Conservation (phyloP, 768 basidiomycete genomes). For the Russula virescens region DNA sequence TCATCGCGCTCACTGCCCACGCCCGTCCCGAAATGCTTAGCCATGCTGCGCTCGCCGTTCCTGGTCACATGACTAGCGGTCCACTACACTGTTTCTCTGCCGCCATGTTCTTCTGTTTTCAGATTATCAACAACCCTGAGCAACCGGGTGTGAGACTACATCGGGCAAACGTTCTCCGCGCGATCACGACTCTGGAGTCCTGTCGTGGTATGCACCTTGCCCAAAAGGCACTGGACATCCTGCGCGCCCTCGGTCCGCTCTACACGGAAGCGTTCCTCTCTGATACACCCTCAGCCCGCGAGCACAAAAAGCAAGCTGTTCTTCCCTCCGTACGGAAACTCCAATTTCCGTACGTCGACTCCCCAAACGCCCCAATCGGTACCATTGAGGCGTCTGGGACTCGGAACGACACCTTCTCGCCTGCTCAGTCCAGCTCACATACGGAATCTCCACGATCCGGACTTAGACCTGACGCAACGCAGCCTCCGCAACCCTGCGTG, state of each 20-base stretch:
- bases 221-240: constrained; percentile 60
- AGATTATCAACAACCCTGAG: constrained; percentile 68
- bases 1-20: constrained; percentile 49
- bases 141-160: constrained; percentile 67
- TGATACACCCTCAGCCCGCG: constrained; percentile 47
- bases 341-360: constrained; percentile 71
- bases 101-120: constrained; percentile 81
- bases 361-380: constrained; percentile 41
- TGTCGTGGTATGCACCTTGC: constrained; percentile 52
- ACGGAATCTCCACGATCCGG: background rate
- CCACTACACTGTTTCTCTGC: constrained; percentile 73
- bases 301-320: constrained; percentile 42
- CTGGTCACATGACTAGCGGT: constrained; percentile 75
- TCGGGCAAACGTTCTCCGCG: constrained; percentile 63
- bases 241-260: constrained; percentile 56
- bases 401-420: constrained; percentile 1
- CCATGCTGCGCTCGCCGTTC: constrained; percentile 58
- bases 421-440: constrained; percentile 3
- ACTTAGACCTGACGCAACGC: background rate
- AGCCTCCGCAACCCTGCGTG: background rate
- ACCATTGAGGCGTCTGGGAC: background rate
- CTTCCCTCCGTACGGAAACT: constrained; percentile 59
- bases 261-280: constrained; percentile 51
- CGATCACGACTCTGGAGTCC: constrained; percentile 54
- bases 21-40: constrained; percentile 64